A percentile compares a stretch with the other conserved stretches of the same genome.
These are phyloP conservation scores for Phyllosticta ampelicida DNA, from an alignment of 2,329 filamentous ascomycete genomes.

Conservation along the genomic window DNA sequence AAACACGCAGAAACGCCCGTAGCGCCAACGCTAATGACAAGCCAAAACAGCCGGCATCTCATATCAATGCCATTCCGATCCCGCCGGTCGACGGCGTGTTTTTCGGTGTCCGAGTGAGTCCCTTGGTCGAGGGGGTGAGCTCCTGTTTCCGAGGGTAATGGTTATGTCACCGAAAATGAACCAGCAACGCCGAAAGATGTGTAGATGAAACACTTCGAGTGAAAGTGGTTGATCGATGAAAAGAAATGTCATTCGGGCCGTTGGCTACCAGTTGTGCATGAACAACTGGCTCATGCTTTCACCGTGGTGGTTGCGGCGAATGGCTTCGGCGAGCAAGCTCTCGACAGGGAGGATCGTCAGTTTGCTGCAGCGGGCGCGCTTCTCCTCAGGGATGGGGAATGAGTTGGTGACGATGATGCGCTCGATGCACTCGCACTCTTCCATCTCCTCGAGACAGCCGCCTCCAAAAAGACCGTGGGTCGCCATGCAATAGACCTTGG, in stretches of 20 bases:
- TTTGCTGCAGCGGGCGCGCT: constrained; percentile 63
- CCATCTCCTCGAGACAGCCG: constrained; percentile 79
- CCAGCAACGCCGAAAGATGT: background rate
- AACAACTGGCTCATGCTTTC: constrained; percentile 57
- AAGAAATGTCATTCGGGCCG: background rate
- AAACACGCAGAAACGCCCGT: background rate
- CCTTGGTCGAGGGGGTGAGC: background rate
- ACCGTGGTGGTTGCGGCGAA: constrained; percentile 91
- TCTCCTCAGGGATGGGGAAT: constrained; percentile 76
- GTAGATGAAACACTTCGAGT: background rate
- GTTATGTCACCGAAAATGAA: background rate
- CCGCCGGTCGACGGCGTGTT: background rate
- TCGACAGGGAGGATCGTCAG: constrained; percentile 84
- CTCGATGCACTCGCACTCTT: constrained; percentile 87
- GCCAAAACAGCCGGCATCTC: background rate
- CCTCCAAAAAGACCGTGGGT: constrained; percentile 92
- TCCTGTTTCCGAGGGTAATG: background rate
- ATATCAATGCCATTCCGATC: background rate
- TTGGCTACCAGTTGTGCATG: constrained; percentile 24
- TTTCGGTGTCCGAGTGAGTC: background rate
- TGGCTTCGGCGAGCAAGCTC: constrained; percentile 78
- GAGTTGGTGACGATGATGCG: constrained; percentile 93
- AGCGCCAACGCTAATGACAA: constrained; percentile 7
- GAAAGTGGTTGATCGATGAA: background rate
- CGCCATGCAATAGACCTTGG: constrained; percentile 93